These are phyloP conservation scores for Aspergillus pseudoterreus DNA, from an alignment of 2,329 filamentous ascomycete species.

Conservation along the genomic window DNA sequence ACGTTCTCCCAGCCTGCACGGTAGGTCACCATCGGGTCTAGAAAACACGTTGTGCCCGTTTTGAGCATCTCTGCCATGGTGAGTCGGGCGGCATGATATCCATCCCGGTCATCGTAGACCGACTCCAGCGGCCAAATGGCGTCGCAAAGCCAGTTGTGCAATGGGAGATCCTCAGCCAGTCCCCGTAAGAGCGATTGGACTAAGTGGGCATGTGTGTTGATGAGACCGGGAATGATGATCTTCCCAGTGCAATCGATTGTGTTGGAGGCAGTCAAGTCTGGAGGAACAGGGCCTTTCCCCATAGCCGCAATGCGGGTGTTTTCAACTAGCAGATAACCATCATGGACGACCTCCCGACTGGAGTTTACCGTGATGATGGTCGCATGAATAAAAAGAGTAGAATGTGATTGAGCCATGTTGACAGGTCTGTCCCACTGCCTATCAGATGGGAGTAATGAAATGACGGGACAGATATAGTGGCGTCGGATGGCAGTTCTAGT, in stretches of 20 bases:
- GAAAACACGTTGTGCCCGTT: slow-evolving; percentile 50
- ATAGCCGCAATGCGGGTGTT: slow-evolving; percentile 42
- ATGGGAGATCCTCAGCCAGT: slow-evolving; percentile 47
- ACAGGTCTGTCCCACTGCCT: not conserved
- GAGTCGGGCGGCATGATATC: slow-evolving; percentile 47
- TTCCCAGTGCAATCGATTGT: slow-evolving; percentile 38
- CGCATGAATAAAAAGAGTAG: slow-evolving; percentile 28
- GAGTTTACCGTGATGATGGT: slow-evolving; percentile 53
- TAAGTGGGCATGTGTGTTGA: slow-evolving; percentile 51
- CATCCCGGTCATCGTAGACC: slow-evolving; percentile 45
- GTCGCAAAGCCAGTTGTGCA: slow-evolving; percentile 52
- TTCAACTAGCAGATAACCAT: slow-evolving; percentile 46
- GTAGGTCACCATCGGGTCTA: slow-evolving; percentile 47
- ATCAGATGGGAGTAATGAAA: not conserved
- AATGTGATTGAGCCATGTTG: not conserved
- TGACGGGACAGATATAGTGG: not conserved
- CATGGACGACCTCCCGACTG: slow-evolving; percentile 42
- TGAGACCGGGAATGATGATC: slow-evolving; percentile 48
- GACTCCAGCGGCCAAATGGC: slow-evolving; percentile 49
- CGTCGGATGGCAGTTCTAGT: not conserved
- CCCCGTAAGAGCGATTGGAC: slow-evolving; percentile 48
- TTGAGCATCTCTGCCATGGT: slow-evolving; percentile 52
- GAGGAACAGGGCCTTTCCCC: slow-evolving; percentile 17
- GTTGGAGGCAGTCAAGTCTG: slow-evolving; percentile 19
- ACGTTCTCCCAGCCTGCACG: slow-evolving; percentile 18